phyloP scores from a whole-genome alignment of 179 eudicot genomes.

The Silene coronaria region DNA sequence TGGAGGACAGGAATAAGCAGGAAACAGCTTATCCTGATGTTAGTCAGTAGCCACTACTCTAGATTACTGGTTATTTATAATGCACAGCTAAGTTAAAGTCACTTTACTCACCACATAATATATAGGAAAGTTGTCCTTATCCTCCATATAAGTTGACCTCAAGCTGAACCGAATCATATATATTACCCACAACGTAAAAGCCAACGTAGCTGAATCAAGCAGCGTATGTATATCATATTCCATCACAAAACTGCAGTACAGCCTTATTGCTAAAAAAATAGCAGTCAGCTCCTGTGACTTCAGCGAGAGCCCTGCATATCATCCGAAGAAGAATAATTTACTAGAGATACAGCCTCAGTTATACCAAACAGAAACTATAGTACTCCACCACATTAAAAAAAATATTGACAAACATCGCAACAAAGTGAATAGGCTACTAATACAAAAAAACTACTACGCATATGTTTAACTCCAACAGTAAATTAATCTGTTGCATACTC shows the following conservation, averaged over 20 bases:
- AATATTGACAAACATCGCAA: not conserved
- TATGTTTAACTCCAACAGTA: not conserved
- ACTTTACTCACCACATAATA: slow-evolving; percentile 56
- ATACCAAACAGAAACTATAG: not conserved
- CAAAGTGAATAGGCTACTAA: not conserved
- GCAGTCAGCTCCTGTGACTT: slow-evolving; percentile 64
- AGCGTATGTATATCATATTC: slow-evolving; percentile 67
- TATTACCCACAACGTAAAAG: slow-evolving; percentile 60
- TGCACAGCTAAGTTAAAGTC: slow-evolving; percentile 4
- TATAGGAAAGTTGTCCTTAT: slow-evolving; percentile 58
- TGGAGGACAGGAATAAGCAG: not conserved
- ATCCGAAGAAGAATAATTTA: slow-evolving; percentile 1
- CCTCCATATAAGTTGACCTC: slow-evolving; percentile 64
- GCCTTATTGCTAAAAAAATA: slow-evolving; percentile 61
- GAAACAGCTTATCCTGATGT: slow-evolving; percentile 1
- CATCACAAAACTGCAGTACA: slow-evolving; percentile 61
- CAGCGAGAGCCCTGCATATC: slow-evolving; percentile 54
- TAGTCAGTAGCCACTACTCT: not conserved
- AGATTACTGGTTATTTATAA: slow-evolving; percentile 4
- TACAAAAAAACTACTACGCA: not conserved
- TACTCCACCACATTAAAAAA: too few relatives aligned
- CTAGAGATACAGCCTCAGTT: not conserved
- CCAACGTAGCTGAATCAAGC: slow-evolving; percentile 67
- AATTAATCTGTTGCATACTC: not conserved
- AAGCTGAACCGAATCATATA: slow-evolving; percentile 64